Base-by-base conservation (phyloP, 257 asterid genomes). In the Euphrasia confusa region DNA sequence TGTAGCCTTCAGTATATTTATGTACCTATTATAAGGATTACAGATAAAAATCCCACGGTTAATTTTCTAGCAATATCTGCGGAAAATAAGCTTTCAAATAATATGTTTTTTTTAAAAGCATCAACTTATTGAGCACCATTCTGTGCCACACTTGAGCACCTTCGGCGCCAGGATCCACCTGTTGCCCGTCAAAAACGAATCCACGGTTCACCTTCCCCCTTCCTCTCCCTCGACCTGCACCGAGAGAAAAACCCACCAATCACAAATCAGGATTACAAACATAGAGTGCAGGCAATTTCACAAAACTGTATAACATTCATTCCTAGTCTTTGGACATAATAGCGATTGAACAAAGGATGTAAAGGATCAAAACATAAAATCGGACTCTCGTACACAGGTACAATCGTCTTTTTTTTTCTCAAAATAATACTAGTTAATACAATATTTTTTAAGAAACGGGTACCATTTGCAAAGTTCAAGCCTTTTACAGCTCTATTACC, bases 151-250 rank as follows among this genome's bases (percentile, higher is more conserved):
- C 57, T 26, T 74, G 67, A 64, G 81, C 72, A 67, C 49, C 79
- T 72, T 76, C 78, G 14, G 77, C 80, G 57, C 73, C 39, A 49
- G 67, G 78, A 54, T 83, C 71, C n/a, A 9, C 15, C 47, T 52
- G 54, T 5, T 82, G 80, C 15, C 81, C 95, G 17, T 86, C 81
- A 7, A 84, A 61, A 71, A 94, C 77, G 75, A 75, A 75, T 18
- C 96, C 98, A 77, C 94, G 95, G 12, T 60, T 42, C 52, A 9
- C 42, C 42, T 3, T 37, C 11, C 42, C 42, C 10, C 42, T 37
- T 37, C 11, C 42, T 11, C 42, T 37, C 15, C 92, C 96, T 44
- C 95, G 98, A 0, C 98, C 96, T 88, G 78, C 78, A 48, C 50
- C 58, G 9, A 53, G 63, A 39, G 60, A 27, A 5, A 45, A 64